phyloP scores from a whole-genome alignment of 176 grass and related monocot species.

The Elaeis guineensis region DNA sequence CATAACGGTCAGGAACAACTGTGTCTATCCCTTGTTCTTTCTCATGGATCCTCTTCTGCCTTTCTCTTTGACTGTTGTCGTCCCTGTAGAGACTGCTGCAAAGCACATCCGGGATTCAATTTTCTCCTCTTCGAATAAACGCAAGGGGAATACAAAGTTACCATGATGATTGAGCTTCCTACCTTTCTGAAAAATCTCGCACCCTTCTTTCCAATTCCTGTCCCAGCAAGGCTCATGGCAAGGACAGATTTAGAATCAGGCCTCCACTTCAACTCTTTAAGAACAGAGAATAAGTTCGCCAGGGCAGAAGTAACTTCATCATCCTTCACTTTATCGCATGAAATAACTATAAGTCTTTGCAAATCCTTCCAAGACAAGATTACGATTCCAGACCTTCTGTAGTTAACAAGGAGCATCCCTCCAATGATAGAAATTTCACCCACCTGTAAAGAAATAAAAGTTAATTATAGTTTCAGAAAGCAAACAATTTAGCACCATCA shows the following conservation, averaged over 20 bases:
- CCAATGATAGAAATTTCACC: conserved; percentile 62
- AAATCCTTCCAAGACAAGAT: conserved; percentile 71
- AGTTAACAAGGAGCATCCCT: conserved; percentile 73
- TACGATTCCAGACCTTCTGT: conserved; percentile 61
- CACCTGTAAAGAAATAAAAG: conserved; percentile 28
- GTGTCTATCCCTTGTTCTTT: neutral
- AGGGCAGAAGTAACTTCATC: conserved; percentile 63
- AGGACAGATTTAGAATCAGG: conserved; percentile 70
- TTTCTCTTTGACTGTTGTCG: conserved; percentile 50
- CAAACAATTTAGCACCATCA: conserved; percentile 12
- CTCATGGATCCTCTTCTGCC: conserved; percentile 21
- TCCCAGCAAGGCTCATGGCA: conserved; percentile 45
- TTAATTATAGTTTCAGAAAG: neutral
- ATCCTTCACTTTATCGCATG: conserved; percentile 77
- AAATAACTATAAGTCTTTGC: conserved; percentile 57
- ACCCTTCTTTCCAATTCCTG: conserved; percentile 79
- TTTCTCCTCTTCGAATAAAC: conserved; percentile 14
- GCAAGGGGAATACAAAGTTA: conserved; percentile 20
- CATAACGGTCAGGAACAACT: neutral
- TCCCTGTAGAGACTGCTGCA: conserved; percentile 57
- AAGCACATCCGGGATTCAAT: conserved; percentile 11
- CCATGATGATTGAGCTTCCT: conserved; percentile 34
- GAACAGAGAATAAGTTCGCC: conserved; percentile 67
- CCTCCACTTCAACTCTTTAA: conserved; percentile 93
- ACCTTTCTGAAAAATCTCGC: conserved; percentile 93